These are phyloP conservation scores for Aspergillus avenaceus DNA, from an alignment of 495 filamentous ascomycete genomes.

Conservation along the genomic window DNA sequence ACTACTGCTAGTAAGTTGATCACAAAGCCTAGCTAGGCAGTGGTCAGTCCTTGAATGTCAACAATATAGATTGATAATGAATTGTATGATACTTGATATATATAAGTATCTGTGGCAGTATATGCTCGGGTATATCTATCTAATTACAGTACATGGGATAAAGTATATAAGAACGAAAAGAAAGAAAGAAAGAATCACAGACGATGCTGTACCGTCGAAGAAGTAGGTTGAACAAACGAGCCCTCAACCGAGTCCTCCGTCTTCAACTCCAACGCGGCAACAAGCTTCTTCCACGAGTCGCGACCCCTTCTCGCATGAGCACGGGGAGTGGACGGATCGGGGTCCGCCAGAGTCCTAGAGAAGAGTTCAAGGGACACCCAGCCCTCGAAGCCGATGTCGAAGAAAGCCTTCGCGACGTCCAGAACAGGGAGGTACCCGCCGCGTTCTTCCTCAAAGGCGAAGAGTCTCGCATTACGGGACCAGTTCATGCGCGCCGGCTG, in stretches of 20 bases:
- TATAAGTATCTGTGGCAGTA: too few species aligned
- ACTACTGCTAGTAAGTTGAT: too few species aligned
- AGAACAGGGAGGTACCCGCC: conserved; percentile 69
- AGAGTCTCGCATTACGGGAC: conserved; percentile 73
- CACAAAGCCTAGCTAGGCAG: too few species aligned
- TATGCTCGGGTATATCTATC: too few species aligned
- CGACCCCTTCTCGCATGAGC: conserved; percentile 63
- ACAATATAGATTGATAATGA: too few species aligned
- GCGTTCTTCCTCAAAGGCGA: conserved; percentile 65
- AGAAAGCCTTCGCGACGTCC: conserved; percentile 55
- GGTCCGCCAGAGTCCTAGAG: conserved; percentile 58
- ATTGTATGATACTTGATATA: too few species aligned
- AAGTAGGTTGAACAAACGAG: neutral
- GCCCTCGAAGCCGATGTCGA: conserved; percentile 66
- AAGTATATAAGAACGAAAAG: neutral
- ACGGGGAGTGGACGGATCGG: conserved; percentile 48
- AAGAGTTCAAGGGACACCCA: conserved; percentile 83
- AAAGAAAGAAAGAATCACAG: neutral
- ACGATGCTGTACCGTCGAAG: neutral
- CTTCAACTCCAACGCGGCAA: conserved; percentile 26
- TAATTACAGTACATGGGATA: too few species aligned
- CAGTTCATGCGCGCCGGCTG: conserved; percentile 75
- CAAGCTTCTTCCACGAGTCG: conserved; percentile 57
- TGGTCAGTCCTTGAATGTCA: too few species aligned
- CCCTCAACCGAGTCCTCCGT: neutral